Conservation (phyloP, 805 yeast genomes). For the Kluyveromyces nonfermentans region DNA sequence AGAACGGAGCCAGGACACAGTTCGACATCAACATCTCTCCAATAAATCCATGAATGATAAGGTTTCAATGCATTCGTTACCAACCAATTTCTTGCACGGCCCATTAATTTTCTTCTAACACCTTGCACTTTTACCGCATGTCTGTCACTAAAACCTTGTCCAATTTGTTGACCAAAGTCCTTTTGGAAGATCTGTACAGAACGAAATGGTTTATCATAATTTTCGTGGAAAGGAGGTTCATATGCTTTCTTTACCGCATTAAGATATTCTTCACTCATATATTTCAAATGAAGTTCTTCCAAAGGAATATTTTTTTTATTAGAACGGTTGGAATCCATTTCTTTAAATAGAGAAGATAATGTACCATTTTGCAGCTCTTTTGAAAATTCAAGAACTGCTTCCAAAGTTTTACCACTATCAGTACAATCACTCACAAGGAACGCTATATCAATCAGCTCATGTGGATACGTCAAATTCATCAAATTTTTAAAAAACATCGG, state of each 20-base stretch:
- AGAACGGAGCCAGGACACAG: conserved; percentile 71
- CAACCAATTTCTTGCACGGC: conserved; percentile 79
- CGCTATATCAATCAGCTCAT: conserved; percentile 67
- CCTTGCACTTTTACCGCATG: conserved; percentile 85
- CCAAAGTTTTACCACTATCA: conserved; percentile 53
- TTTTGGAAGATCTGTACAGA: conserved; percentile 71
- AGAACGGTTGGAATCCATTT: conserved; percentile 32
- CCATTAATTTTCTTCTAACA: conserved; percentile 75
- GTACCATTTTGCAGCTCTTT: conserved; percentile 65
- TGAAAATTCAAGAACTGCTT: conserved; percentile 54
- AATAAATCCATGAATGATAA: conserved; percentile 83
- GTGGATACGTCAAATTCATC: conserved; percentile 82
- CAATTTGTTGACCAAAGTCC: conserved; percentile 76
- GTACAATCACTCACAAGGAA: conserved; percentile 77
- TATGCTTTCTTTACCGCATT: conserved; percentile 50
- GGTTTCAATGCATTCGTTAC: conserved; percentile 66
- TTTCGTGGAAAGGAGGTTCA: conserved; percentile 54
- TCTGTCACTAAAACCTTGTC: conserved; percentile 76
- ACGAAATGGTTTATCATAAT: conserved; percentile 61
- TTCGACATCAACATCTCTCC: conserved; percentile 85
- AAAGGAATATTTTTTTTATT: conserved; percentile 39
- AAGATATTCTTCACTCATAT: conserved; percentile 60
- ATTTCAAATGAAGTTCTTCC: conserved; percentile 52
- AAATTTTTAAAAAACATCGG: conserved; percentile 78
- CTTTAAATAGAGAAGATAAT: conserved; percentile 34